Conservation (phyloP, 1,139 yeast species). For the Ogataea hybrid region DNA sequence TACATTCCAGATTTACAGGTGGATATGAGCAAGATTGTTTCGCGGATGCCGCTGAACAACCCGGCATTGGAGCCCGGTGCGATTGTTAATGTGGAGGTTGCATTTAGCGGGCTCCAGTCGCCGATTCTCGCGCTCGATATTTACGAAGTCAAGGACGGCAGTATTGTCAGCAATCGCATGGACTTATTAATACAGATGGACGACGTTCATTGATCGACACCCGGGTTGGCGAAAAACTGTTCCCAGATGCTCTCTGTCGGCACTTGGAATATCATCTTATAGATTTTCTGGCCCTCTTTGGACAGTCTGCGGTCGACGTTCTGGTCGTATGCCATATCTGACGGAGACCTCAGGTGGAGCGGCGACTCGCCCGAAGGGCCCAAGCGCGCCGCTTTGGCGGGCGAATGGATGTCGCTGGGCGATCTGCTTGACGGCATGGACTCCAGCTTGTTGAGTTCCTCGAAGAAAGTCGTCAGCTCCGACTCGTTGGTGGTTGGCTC, state of each 20-base stretch:
- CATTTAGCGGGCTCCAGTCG: slow-evolving; percentile 12
- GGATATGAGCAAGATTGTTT: slow-evolving; percentile 10
- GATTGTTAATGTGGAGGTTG: slow-evolving; percentile 26
- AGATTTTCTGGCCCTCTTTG: slow-evolving; percentile 53
- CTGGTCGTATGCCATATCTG: slow-evolving; percentile 4
- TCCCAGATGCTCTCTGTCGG: slow-evolving; percentile 78
- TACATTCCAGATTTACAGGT: slow-evolving; percentile 6
- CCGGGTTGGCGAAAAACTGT: slow-evolving; percentile 54
- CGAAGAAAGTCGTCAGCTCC: slow-evolving; percentile 45
- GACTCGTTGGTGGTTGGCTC: slow-evolving; percentile 36
- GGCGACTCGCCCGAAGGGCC: neutral
- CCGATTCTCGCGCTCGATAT: slow-evolving; percentile 15
- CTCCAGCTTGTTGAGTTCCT: slow-evolving; percentile 31
- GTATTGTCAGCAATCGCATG: slow-evolving; percentile 12
- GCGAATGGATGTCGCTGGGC: slow-evolving; percentile 17
- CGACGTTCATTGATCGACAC: slow-evolving; percentile 5
- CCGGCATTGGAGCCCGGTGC: slow-evolving; percentile 11
- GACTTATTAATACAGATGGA: slow-evolving; percentile 14
- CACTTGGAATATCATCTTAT: slow-evolving; percentile 61
- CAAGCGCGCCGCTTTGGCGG: slow-evolving; percentile 4
- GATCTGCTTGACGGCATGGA: slow-evolving; percentile 24
- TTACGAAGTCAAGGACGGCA: slow-evolving; percentile 21
- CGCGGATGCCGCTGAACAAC: slow-evolving; percentile 4
- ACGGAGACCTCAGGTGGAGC: neutral
- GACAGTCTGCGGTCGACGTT: slow-evolving; percentile 17